Evolutionary conservation across 352 stramenopile species (phyloP).

Genomic region (Halophytophthora batemanensis): DNA sequence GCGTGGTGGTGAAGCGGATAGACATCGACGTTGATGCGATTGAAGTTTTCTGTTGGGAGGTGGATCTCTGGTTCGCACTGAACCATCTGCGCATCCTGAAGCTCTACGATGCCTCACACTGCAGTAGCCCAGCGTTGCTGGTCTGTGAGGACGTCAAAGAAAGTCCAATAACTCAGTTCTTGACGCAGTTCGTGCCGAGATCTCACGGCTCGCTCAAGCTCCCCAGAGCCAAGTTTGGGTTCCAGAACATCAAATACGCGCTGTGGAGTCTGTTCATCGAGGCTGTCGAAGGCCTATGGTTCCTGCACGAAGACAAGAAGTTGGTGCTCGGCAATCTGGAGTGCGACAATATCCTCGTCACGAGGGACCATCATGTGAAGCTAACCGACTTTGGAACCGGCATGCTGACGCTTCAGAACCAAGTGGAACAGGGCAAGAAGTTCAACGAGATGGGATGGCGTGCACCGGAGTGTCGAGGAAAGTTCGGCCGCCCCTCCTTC

Average conservation of each 20-base stretch:
- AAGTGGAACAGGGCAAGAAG: neutral
- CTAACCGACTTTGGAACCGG: neutral
- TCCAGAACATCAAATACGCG: neutral
- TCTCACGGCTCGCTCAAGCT: too few species aligned
- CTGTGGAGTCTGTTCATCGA: neutral
- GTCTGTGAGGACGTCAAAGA: slow-evolving; percentile 15
- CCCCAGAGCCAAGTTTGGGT: too few species aligned
- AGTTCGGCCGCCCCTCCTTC: neutral
- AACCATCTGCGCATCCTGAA: slow-evolving; percentile 18
- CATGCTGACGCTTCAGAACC: neutral
- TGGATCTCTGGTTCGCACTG: slow-evolving; percentile 18
- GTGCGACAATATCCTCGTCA: neutral
- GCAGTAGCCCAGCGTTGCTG: slow-evolving; percentile 19
- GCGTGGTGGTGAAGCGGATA: slow-evolving; percentile 5
- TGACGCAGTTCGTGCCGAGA: too few species aligned
- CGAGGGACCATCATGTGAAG: neutral
- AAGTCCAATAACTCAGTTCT: neutral
- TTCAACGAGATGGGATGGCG: neutral
- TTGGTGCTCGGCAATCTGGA: neutral
- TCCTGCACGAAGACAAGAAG: neutral
- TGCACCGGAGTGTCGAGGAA: neutral
- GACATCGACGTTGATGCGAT: slow-evolving; percentile 26
- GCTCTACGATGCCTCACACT: slow-evolving; percentile 19
- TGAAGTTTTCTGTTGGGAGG: slow-evolving; percentile 21
- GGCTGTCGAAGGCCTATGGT: neutral